Conservation (phyloP, 2,329 filamentous ascomycete genomes). For the Colletotrichum cereale region DNA sequence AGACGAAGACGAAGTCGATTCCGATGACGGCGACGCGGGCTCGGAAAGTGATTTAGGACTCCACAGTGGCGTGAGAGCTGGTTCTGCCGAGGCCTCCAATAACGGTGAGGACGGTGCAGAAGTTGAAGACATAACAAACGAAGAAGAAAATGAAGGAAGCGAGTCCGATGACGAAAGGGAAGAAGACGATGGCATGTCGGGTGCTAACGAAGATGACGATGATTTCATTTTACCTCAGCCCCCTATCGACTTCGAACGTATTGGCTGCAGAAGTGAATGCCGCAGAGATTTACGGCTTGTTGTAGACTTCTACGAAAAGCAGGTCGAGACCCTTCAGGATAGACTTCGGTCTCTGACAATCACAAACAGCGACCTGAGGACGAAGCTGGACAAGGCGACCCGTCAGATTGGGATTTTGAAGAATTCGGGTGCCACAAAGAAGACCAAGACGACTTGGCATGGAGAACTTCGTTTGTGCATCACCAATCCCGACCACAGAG, state of each 20-base stretch:
- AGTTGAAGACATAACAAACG: neutral
- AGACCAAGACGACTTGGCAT: conserved; percentile 18
- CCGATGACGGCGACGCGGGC: conserved; percentile 14
- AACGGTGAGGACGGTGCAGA: neutral
- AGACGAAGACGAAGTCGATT: conserved; percentile 35
- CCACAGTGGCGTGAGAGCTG: neutral
- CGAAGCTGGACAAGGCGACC: neutral
- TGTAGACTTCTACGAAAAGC: neutral
- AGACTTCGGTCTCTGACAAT: neutral
- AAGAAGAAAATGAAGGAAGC: neutral
- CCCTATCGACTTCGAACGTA: neutral
- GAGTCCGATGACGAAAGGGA: neutral
- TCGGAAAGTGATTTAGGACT: neutral
- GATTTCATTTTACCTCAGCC: neutral
- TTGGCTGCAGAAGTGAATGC: conserved; percentile 20
- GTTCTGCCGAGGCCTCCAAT: neutral
- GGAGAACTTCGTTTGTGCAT: neutral
- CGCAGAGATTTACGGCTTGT: neutral
- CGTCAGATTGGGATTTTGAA: neutral
- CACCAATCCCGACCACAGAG: neutral
- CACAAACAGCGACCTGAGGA: neutral
- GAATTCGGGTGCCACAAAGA: neutral
- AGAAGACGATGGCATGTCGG: neutral
- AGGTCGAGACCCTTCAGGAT: conserved; percentile 1
- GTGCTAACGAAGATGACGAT: neutral